phyloP scores from a whole-genome alignment of 257 asterid genomes.

The Henckelia pumila region DNA sequence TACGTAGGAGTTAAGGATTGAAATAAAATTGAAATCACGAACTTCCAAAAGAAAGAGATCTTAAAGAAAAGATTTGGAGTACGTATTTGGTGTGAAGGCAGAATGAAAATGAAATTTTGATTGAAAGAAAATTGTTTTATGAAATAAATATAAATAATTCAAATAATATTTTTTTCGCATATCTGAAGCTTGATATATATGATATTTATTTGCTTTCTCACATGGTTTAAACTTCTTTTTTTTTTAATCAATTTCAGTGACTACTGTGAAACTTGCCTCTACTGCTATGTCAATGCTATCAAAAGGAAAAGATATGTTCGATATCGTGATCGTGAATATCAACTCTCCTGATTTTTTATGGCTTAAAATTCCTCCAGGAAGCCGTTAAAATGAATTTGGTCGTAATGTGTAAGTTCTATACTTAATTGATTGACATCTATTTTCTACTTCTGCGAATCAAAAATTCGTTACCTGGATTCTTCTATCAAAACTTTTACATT shows the following conservation, averaged over 20 bases:
- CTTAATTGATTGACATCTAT: neutral
- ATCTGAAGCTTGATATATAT: neutral
- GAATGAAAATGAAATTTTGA: neutral
- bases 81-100: too few species aligned
- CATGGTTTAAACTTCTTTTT: neutral
- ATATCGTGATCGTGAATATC: constrained; percentile 31
- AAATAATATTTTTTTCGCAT: too few species aligned
- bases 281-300: constrained; percentile 31
- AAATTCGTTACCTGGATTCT: neutral
- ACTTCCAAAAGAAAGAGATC: too few species aligned
- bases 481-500: too few species aligned
- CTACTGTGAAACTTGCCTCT: constrained; percentile 30
- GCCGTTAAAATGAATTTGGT: constrained; percentile 23
- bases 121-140: too few species aligned
- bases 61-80: neutral
- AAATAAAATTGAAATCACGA: too few species aligned
- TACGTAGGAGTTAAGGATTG: too few species aligned
- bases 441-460: neutral
- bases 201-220: neutral
- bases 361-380: constrained; percentile 27
- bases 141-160: neutral
- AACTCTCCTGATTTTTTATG: constrained; percentile 31
- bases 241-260: constrained; percentile 30
- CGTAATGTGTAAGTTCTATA: constrained; percentile 31
- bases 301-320: constrained; percentile 26